phyloP scores from a whole-genome alignment of 1,139 yeast genomes.

The Candida frijolesensis region DNA sequence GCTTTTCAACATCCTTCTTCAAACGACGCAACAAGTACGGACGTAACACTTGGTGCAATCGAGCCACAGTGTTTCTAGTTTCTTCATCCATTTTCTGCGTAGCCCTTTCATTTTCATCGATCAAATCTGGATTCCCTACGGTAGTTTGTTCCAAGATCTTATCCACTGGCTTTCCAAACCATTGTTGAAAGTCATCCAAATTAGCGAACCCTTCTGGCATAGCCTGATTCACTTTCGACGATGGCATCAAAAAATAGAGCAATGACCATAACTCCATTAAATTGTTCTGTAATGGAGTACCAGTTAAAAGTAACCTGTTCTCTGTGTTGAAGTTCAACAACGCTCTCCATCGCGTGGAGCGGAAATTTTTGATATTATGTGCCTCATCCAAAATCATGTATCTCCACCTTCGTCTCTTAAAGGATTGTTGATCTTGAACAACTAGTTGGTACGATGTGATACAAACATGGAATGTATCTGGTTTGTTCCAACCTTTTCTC shows the following conservation, averaged over 20 bases:
- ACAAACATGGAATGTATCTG: slow-evolving; percentile 94
- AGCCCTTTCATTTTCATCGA: slow-evolving; percentile 43
- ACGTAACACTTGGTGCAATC: slow-evolving; percentile 89
- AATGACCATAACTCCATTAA: slow-evolving; percentile 93
- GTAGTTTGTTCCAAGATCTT: slow-evolving; percentile 75
- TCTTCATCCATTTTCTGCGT: slow-evolving; percentile 56
- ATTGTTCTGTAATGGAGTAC: slow-evolving; percentile 94
- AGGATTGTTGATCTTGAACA: slow-evolving; percentile 93
- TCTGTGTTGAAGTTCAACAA: slow-evolving; percentile 90
- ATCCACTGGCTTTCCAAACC: slow-evolving; percentile 98
- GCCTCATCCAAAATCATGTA: slow-evolving; percentile 98
- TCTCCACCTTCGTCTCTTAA: slow-evolving; percentile 90
- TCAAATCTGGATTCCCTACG: slow-evolving; percentile 52
- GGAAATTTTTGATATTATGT: slow-evolving; percentile 93
- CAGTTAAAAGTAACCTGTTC: slow-evolving; percentile 83
- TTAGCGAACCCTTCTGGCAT: slow-evolving; percentile 98
- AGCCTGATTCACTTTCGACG: slow-evolving; percentile 64
- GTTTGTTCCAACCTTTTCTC: slow-evolving; percentile 96
- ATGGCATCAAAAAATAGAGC: slow-evolving; percentile 93
- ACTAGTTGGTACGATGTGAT: slow-evolving; percentile 96
- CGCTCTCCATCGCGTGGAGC: slow-evolving; percentile 98
- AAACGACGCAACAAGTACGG: slow-evolving; percentile 90
- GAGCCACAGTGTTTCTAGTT: slow-evolving; percentile 80
- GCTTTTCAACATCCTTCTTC: slow-evolving; percentile 96
- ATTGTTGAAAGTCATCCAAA: slow-evolving; percentile 91